Conservation (phyloP, 2,329 filamentous ascomycete genomes). For the Celoporthe dispersa region DNA sequence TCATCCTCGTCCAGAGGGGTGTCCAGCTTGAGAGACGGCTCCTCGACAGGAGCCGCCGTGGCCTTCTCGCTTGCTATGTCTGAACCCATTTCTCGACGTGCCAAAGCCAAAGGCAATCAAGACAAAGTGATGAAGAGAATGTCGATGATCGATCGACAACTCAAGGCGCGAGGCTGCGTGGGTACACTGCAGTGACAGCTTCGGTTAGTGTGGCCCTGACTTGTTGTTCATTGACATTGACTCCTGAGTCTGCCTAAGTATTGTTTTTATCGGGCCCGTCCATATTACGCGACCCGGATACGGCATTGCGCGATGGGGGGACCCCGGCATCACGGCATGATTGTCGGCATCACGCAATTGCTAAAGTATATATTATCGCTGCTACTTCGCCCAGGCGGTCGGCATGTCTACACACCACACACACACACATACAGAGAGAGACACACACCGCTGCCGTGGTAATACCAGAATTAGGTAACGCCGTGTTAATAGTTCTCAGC, state of each 20-base stretch:
- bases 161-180: too few relatives aligned
- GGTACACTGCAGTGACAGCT: too few relatives aligned
- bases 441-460: too few relatives aligned
- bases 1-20: constrained; percentile 35
- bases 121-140: too few relatives aligned
- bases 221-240: not conserved
- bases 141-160: too few relatives aligned
- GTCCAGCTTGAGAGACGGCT: not conserved
- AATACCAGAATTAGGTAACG: too few relatives aligned
- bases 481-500: too few relatives aligned
- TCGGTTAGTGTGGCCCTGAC: too few relatives aligned
- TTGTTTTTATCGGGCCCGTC: not conserved
- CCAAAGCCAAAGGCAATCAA: not conserved
- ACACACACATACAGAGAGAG: too few relatives aligned
- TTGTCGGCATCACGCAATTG: constrained; percentile 3
- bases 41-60: not conserved
- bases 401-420: too few relatives aligned
- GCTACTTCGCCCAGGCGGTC: too few relatives aligned
- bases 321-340: not conserved
- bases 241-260: not conserved
- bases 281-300: not conserved
- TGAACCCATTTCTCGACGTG: not conserved
- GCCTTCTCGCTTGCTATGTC: not conserved
- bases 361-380: not conserved
- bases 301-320: not conserved